Evolutionary conservation across 345 rosid genomes (phyloP), one percentile per base, ranked within the genome.

Genomic region (Conringia planisiliqua): DNA sequence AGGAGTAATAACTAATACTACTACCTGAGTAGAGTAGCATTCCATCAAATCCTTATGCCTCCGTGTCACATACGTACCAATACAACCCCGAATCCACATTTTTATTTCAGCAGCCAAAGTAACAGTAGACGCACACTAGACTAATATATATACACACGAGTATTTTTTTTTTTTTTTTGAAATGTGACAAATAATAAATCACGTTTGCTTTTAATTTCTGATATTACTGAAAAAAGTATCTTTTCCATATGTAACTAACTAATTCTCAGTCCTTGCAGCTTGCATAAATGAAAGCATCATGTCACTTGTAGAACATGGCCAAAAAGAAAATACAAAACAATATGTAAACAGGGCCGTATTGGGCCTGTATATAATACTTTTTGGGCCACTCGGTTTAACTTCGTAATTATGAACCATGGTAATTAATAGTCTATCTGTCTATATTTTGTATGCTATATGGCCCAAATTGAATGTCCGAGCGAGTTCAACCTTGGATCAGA

Each of bases 51-150:
- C 39, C 4, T 42, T 32, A 36, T 66, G 60, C 14, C 10, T 60
- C 10, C 68, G 74, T 68, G n/a, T 60, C 56, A 68, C 46, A 39
- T 68, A 60, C 62, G 55, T 58, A 59, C 54, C 16, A 26, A 16
- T 16, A 18, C 29, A 3, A 5, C 38, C 38, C 38, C 30, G 10
- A 39, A 67, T 54, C 68, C 39, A 68, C 44, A 27, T 32, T 24
- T 47, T 48, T 32, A 8, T 10, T 50, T 22, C 69, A 62, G 75
- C 79, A 71, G 55, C 73, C 79, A 48, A 68, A 59, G 79, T 20
- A 68, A 75, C 69, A 60, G 79, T 75, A 68, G 46, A 66, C 33
- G 16, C n/a, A 52, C 16, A 24, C 3, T 17, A n/a, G 10, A 24
- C 35, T 27, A 13, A 0, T 14, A 14, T 10, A 13, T 8, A 43